Conservation (phyloP, 1,284 basidiomycete genomes). For the Sphaerobolus stellatus region DNA sequence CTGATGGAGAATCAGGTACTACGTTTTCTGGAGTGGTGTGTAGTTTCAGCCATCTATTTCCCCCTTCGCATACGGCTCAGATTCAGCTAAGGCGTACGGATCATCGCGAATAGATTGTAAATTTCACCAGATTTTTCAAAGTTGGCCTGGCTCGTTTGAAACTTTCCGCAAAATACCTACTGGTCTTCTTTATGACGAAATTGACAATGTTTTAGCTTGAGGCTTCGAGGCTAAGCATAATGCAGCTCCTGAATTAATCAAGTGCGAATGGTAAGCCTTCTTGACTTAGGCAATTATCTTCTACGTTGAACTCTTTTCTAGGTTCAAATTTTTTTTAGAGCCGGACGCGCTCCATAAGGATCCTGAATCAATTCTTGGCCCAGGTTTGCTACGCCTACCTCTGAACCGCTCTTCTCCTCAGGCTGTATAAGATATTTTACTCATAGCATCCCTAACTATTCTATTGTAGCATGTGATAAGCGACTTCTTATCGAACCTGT, state of each 20-base stretch:
- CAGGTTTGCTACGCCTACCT: conserved; percentile 72
- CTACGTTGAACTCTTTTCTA: conserved; percentile 22
- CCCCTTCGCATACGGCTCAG: not conserved
- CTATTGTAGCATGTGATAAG: conserved; percentile 79
- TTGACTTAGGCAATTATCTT: too few species aligned
- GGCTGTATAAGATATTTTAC: not conserved
- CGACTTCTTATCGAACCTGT: conserved; percentile 75
- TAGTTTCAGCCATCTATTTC: conserved; percentile 28
- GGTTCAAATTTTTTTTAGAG: conserved; percentile 81
- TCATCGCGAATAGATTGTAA: conserved; percentile 75
- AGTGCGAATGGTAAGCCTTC: conserved; percentile 64
- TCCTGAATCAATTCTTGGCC: conserved; percentile 62
- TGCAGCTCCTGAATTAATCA: conserved; percentile 60
- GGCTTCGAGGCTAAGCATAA: conserved; percentile 78
- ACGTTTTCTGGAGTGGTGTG: conserved; percentile 81
- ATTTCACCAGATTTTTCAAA: conserved; percentile 75
- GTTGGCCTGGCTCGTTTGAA: conserved; percentile 77
- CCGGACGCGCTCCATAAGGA: conserved; percentile 72
- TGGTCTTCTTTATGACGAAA: conserved; percentile 71
- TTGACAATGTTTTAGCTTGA: conserved; percentile 70
- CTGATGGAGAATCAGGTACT: conserved; percentile 55
- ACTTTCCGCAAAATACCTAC: conserved; percentile 82
- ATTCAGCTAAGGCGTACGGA: conserved; percentile 53
- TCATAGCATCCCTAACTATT: conserved; percentile 27
- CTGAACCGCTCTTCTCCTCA: conserved; percentile 33